Percentiles rank a stretch among this genome's conserved stretches.
phyloP scores from a whole-genome alignment of 2,329 filamentous ascomycete species.

The Madurella mycetomatis region DNA sequence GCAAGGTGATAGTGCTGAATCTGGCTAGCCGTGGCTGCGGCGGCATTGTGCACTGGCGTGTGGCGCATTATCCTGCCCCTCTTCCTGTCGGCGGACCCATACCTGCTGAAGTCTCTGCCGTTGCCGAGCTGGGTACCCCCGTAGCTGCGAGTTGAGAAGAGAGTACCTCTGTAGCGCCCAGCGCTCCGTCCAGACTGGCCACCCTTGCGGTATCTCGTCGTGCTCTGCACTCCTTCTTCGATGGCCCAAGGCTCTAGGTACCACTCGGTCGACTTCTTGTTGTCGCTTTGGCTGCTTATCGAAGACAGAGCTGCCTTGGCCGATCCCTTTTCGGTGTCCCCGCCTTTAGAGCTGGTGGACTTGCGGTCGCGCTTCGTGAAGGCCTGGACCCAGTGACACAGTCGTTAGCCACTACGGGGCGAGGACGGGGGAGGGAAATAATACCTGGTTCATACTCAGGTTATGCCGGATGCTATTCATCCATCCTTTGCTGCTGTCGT shows the following conservation, averaged over 20 bases:
- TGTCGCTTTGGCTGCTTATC: neutral
- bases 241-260: constrained; percentile 67
- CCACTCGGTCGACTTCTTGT: constrained; percentile 71
- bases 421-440: neutral
- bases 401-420: neutral
- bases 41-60: neutral
- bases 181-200: constrained; percentile 25
- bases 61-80: neutral
- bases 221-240: constrained; percentile 67
- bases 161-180: neutral
- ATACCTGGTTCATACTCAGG: constrained; percentile 88
- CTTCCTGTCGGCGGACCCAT: neutral
- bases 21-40: neutral
- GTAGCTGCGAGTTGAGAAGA: constrained; percentile 1
- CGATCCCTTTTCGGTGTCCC: neutral
- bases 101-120: neutral
- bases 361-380: constrained; percentile 39
- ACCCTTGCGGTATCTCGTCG: constrained; percentile 68
- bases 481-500: constrained; percentile 67
- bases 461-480: constrained; percentile 96
- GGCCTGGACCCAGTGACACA: constrained; percentile 15
- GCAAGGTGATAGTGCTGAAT: neutral
- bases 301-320: neutral
- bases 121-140: constrained; percentile 1
- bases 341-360: constrained; percentile 19